phyloP scores from a whole-genome alignment of 306 rosid species.

The Quercus robur region DNA sequence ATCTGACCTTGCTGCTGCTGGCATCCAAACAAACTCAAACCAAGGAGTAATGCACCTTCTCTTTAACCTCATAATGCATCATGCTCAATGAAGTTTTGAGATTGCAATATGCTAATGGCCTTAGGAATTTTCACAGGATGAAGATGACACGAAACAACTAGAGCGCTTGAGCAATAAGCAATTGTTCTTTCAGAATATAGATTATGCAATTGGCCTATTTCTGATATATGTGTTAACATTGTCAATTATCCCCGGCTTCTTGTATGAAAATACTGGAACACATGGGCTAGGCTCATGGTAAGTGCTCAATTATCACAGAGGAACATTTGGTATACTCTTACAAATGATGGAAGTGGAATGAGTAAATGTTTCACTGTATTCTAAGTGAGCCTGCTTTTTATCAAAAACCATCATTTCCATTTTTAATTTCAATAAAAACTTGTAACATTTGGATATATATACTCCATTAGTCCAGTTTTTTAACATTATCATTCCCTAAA shows the following conservation, averaged over 20 bases:
- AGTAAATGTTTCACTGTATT: no score
- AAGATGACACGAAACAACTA: conserved; percentile 17
- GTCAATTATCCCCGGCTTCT: conserved; percentile 84
- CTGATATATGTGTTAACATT: conserved; percentile 61
- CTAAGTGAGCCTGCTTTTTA: no score
- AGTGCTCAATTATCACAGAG: neutral
- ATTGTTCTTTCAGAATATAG: conserved; percentile 45
- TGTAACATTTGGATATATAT: no score
- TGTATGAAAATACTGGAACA: conserved; percentile 78
- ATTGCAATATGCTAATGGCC: neutral
- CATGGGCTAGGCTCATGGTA: conserved; percentile 81
- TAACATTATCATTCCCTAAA: no score
- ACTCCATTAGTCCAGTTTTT: no score
- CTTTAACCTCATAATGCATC: neutral
- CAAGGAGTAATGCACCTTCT: conserved; percentile 34
- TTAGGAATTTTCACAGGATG: conserved; percentile 34
- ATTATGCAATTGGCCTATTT: conserved; percentile 55
- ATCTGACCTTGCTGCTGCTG: conserved; percentile 82
- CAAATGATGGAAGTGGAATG: no score
- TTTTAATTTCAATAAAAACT: no score
- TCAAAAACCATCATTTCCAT: no score
- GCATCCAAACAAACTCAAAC: conserved; percentile 36
- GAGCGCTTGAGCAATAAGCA: conserved; percentile 54
- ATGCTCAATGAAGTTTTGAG: neutral
- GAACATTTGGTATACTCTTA: no score